These are phyloP conservation scores for Globisporangium cederbergense DNA, from an alignment of 352 stramenopile genomes.

Conservation along the genomic window DNA sequence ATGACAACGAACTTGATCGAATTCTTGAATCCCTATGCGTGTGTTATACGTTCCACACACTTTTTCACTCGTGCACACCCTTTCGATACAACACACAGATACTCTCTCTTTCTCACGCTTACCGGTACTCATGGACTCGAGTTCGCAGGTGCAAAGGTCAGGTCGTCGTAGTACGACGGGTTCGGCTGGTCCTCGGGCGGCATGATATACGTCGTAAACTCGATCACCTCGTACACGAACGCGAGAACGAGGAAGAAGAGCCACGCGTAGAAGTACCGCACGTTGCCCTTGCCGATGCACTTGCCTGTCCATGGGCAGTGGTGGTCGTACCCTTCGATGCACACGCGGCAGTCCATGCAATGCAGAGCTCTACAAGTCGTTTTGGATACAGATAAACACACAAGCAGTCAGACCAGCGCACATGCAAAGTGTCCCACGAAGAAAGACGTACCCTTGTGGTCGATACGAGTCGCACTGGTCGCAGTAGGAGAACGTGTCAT, in stretches of 20 bases:
- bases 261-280: slow-evolving; percentile 83
- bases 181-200: slow-evolving; percentile 44
- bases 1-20: no score
- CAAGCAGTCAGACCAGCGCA: neutral
- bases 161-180: slow-evolving; percentile 15
- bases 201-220: slow-evolving; percentile 84
- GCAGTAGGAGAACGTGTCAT: slow-evolving; percentile 74
- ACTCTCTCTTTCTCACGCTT: neutral
- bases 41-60: neutral
- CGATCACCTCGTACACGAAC: slow-evolving; percentile 87
- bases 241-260: slow-evolving; percentile 82
- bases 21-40: neutral
- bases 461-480: slow-evolving; percentile 78
- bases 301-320: slow-evolving; percentile 93
- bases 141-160: slow-evolving; percentile 8
- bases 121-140: slow-evolving; percentile 8
- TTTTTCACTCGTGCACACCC: neutral
- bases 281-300: slow-evolving; percentile 81
- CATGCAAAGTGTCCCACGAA: neutral
- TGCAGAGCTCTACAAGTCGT: slow-evolving; percentile 51
- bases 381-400: slow-evolving; percentile 9
- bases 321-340: slow-evolving; percentile 88
- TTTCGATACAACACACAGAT: neutral
- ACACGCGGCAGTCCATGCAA: slow-evolving; percentile 86
- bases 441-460: slow-evolving; percentile 44